Base-by-base conservation (phyloP, 352 stramenopile genomes). In the Phytophthora syringae region DNA sequence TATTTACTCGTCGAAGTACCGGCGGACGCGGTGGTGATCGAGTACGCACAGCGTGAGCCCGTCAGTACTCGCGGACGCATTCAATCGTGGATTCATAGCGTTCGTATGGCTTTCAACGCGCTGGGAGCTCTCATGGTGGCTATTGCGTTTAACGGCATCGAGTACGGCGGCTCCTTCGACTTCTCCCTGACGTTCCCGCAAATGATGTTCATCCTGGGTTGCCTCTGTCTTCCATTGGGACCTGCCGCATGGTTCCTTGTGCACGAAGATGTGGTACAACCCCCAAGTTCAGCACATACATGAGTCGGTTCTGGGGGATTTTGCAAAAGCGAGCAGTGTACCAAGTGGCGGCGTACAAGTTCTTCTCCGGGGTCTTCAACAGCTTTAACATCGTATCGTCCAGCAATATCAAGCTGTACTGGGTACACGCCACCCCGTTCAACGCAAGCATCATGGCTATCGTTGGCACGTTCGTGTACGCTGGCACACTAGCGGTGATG, bases 301-400 rank as follows among this genome's bases (percentile, higher is more conserved):
- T 83, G 21, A 16, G 40, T 32, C 34, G 48, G 5, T 85, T 90
- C 57, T 92, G 83, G 81, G 51, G 70, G 1, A 34, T 89, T 5
- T 58, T 92, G 3, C 77, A 90, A 49, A 79, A 86, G 28, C 77
- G 82, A 34, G 80, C 79, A 16, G 72, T 92, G 25, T 89, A 82
- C 36, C 79, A 90, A 68, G 70, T 90, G 5, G 70, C 65, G 7
- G 70, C 70, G 10, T 92, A 90, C 67, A 83, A 86, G 39, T 90
- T 90, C 60, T 85, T 89, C 62, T 83, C 76, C 1, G 73, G 64
- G 0, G 67, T 89, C 7, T 88, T 89, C 57, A 78, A 86, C 59
- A 85, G 67, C 48, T 89, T 91, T 52, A 88, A 84, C 53, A 82
- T 77, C 32, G 79, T 86, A 11, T 71, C 72, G 0, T 82, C 69